Base-by-base conservation (phyloP, 495 filamentous ascomycete genomes). In the Thermochaetoides thermophila region DNA sequence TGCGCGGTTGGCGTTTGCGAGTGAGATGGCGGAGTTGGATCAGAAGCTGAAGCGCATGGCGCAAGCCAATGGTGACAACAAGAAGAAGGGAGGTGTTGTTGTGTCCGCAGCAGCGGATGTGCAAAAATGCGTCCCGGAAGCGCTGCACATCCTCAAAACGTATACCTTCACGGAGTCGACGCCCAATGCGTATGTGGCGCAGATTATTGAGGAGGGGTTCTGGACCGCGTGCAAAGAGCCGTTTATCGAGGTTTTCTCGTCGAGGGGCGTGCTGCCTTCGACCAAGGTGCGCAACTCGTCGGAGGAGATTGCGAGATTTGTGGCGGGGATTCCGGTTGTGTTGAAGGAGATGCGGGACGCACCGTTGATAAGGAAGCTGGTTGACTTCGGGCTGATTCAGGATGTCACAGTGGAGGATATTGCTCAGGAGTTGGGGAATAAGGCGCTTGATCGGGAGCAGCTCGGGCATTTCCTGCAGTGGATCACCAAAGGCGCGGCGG, bases 81-180 rank as follows among this genome's bases (percentile, higher is more conserved):
- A 74, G 37, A 50, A 48, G 0, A n/a, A n/a, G n/a, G n/a, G n/a
- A n/a, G n/a, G n/a, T n/a, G n/a, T n/a, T n/a, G n/a, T n/a, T n/a
- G n/a, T n/a, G n/a, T n/a, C n/a, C n/a, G n/a, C n/a, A n/a, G 26
- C 40, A 1, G 55, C 60, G 21, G 68, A 81, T 37, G 64, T 86
- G 12, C 53, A 63, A 29, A 63, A 64, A 32, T 68, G 84, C 14
- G 64, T 86, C 34, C 82, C 82, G 0, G 75, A 82, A 51, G 84
- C 84, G 13, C 61, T 83, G 17, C 80, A 92, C 44, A 73, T 70
- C n/a, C 60, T 78, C 34, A 71, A 70, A 38, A 85, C 86, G 19
- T 99, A 86, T 46, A 80, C 76, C 1, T 93, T 83, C 40, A 64
- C 64, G 12, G 81, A 92, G 43, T 94, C 89, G 3, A 95, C 91